phyloP scores from a whole-genome alignment of 169 alveolate species.

The Cryptosporidium felis region DNA sequence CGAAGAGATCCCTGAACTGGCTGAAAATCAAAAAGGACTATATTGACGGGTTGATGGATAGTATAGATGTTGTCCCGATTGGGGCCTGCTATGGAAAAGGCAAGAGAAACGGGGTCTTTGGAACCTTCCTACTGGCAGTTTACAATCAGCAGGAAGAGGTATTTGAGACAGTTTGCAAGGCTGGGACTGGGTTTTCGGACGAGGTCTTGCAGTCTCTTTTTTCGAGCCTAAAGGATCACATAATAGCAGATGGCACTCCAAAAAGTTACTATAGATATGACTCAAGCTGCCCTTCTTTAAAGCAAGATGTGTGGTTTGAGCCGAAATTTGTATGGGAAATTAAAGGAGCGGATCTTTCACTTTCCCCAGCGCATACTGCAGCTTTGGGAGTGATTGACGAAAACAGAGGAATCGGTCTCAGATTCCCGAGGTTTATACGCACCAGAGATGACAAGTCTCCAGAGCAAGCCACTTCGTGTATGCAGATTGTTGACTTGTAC shows the following conservation, averaged over 20 bases:
- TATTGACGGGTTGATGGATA: slow-evolving; percentile 94
- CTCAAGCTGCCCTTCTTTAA: slow-evolving; percentile 79
- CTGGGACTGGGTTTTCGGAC: slow-evolving; percentile 97
- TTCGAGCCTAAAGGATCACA: slow-evolving; percentile 84
- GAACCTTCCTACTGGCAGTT: slow-evolving; percentile 95
- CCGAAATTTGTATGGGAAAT: slow-evolving; percentile 97
- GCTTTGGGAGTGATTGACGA: slow-evolving; percentile 86
- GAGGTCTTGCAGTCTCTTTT: slow-evolving; percentile 85
- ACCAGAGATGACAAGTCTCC: slow-evolving; percentile 95
- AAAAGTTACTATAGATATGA: slow-evolving; percentile 73
- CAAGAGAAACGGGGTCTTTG: slow-evolving; percentile 94
- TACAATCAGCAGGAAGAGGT: slow-evolving; percentile 94
- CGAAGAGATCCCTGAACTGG: slow-evolving; percentile 98
- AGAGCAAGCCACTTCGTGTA: slow-evolving; percentile 91
- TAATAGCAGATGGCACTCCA: slow-evolving; percentile 74
- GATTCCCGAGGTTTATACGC: slow-evolving; percentile 97
- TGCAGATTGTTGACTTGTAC: slow-evolving; percentile 88
- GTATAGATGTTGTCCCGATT: slow-evolving; percentile 97
- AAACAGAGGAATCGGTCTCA: slow-evolving; percentile 93
- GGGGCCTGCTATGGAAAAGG: slow-evolving; percentile 96
- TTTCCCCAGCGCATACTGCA: slow-evolving; percentile 97
- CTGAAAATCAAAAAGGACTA: slow-evolving; percentile 98
- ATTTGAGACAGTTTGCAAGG: slow-evolving; percentile 93
- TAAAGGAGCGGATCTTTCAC: slow-evolving; percentile 95
- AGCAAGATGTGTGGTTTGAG: slow-evolving; percentile 86